Base-by-base conservation (phyloP, 768 basidiomycete species). In the Pisolithus microcarpus region DNA sequence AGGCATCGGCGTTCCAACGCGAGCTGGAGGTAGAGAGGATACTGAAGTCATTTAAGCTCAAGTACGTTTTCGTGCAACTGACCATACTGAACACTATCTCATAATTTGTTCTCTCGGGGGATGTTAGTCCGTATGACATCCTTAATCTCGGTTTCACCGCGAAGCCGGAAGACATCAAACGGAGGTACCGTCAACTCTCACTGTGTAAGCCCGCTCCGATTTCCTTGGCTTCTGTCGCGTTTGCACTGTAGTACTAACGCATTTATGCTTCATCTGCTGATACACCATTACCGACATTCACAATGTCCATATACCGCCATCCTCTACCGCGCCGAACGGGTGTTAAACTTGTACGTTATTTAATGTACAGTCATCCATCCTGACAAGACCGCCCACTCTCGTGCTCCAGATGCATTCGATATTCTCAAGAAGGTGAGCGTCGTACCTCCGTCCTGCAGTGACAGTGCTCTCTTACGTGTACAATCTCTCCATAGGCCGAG, bases 31-130 rank as follows among this genome's bases (percentile, higher is more conserved):
- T 92, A 11, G 91, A 95, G 51, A 82, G 96, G 23, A 91, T 99
- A 56, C 72, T 98, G 45, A 87, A 84, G 59, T 85, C 94, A 0
- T 98, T 99, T 80, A 98, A 92, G 68, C 78, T 98, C 60, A 99
- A 98, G 93, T 95, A 52, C 58, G 82, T 70, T 15, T 9, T 49
- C 9, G 18, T 38, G 4, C 13, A 6, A 36, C 11, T 13, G 15
- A 15, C 7, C 6, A 30, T 11, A 30, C 15, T 13, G 8, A 3
- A 3, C 34, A 4, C 13, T 26, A 28, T 23, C 26, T 44, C 4
- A 44, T 18, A 9, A 30, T n/a, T 16, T 44, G 13, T 18, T 43
- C 9, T 7, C 30, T 31, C 2, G 30, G 30, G 30, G 43, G 8
- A 16, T 44, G 8, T 8, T 31, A 95, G 92, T 65, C 91, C 96